Base-by-base conservation (phyloP, 179 eudicot species). In the Carnegiea gigantea region DNA sequence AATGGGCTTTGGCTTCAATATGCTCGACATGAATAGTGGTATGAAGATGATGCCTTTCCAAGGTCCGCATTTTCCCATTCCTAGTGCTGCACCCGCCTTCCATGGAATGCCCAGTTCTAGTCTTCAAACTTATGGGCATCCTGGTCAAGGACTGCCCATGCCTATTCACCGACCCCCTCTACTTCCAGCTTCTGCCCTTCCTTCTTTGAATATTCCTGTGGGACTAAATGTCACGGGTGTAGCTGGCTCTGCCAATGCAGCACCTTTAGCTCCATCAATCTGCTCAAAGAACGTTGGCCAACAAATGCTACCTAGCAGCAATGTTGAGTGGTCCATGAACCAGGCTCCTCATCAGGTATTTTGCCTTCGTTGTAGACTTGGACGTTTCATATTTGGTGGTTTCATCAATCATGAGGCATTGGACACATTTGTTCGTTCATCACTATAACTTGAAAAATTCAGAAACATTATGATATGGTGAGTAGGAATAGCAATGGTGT, bases 1-100 rank as follows among this genome's bases (percentile, higher is more conserved):
- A 65, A 86, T 89, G 90, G 97, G 94, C 73, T 88, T 79, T 49
- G 95, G 95, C 36, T 90, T 92, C 93, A 91, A 88, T 54, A 93
- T 92, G 94, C 70, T 88, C 46, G 93, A 92, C 83, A 82, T 95
- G 90, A 90, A 88, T 84, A 84, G 82, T 62, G 87, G 89, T 76
- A 82, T 90, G 83, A 88, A 86, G 85, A 85, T 87, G 82, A 83
- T 90, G 44, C 89, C 87, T 12, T 80, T 88, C 77, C 97, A 88
- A 83, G 89, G 89, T 28, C 67, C 87, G 28, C 89, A 83, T 78
- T 88, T 84, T 79, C 81, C 84, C 15, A 64, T 88, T 49, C 91
- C 89, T 28, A 72, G 84, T 71, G 48, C 90, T 0, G 90, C 85
- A 9, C 9, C 88, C 20, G 80, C 82, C 62, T 92, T 92, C 70